Evolutionary conservation across 2,329 filamentous ascomycete species (phyloP).

Genomic region (Penicillium sp.): DNA sequence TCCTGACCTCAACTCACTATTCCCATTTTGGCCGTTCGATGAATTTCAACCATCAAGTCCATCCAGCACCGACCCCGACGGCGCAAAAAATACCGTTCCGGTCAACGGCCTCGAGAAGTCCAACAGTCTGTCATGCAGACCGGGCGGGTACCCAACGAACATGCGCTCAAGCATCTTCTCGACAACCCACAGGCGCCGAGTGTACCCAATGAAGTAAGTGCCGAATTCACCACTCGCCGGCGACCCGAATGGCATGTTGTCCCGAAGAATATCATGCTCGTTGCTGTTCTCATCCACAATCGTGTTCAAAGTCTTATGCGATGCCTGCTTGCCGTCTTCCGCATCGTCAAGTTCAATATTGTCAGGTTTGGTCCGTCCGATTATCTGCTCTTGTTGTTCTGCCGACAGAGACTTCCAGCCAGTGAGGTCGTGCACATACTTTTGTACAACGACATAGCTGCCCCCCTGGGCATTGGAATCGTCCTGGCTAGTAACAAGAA

Average conservation of each 20-base stretch:
- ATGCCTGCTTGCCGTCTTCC: constrained; percentile 46
- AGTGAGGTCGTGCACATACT: constrained; percentile 59
- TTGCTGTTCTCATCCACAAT: constrained; percentile 56
- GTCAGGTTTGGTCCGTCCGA: constrained; percentile 62
- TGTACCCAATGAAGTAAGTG: constrained; percentile 64
- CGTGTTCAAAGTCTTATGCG: constrained; percentile 61
- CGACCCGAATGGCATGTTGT: constrained; percentile 66
- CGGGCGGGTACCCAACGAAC: constrained; percentile 60
- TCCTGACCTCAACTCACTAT: too few species aligned
- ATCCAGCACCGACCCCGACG: constrained; percentile 39
- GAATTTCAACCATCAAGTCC: too few species aligned
- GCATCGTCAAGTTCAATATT: constrained; percentile 62
- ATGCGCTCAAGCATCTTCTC: constrained; percentile 63
- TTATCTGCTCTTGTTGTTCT: constrained; percentile 60
- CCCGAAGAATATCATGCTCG: constrained; percentile 59
- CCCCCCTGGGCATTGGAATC: constrained; percentile 51
- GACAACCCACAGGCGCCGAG: constrained; percentile 57
- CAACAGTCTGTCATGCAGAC: constrained; percentile 59
- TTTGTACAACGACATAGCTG: constrained; percentile 64
- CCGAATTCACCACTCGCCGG: constrained; percentile 57
- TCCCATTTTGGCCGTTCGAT: too few species aligned
- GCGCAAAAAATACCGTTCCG: constrained; percentile 59
- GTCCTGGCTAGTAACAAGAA: constrained; percentile 47
- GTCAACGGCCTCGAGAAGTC: constrained; percentile 60
- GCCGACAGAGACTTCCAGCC: constrained; percentile 53